Base-by-base conservation (phyloP, 192 early-diverging fungal species). In the Dispira parvispora region DNA sequence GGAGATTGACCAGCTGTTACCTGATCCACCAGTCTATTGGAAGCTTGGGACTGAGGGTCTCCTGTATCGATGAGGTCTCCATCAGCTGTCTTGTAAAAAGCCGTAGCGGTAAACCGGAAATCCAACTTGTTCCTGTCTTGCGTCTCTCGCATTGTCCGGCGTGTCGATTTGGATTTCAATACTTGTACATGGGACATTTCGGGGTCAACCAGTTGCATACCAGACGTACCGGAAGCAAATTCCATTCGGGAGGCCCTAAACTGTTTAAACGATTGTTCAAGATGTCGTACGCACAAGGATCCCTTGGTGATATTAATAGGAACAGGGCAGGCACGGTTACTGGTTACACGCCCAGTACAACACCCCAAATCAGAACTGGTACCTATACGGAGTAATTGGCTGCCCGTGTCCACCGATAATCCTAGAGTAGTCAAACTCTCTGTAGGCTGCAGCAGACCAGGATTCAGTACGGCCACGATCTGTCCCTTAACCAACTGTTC, bases 181-280 rank as follows among this genome's bases (percentile, higher is more conserved):
- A 38, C 32, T 38, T 38, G 32, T 38, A 38, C 32, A 38, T 38
- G 32, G 32, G 32, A 6, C 32, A 38, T 38, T 1, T 38, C 32
- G 32, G 32, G 32, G 32, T 38, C 32, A 38, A 38, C 32, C 3
- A 38, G 32, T 38, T 38, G 32, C 32, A 38, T 38, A 38, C 32
- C 32, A 38, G 32, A 38, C 32, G 32, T 38, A 38, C 50, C 50
- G 21, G 50, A 25, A 9, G 50, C 20, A 52, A 52, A 52, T 26
- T 52, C 50, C 50, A 52, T 52, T 52, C 50, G 50, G 50, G 50
- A 52, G n/a, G 50, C 20, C 18, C 26, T 52, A 18, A 10, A 26
- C 26, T 52, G 50, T 52, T 52, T 20, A n/a, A 52, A 26, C 9
- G 50, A 52, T 18, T 11, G 26, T 52, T 52, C 50, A 20, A 52